Evolutionary conservation across 768 basidiomycete species (phyloP).

Genomic region (Leucosporidium yakuticum): DNA sequence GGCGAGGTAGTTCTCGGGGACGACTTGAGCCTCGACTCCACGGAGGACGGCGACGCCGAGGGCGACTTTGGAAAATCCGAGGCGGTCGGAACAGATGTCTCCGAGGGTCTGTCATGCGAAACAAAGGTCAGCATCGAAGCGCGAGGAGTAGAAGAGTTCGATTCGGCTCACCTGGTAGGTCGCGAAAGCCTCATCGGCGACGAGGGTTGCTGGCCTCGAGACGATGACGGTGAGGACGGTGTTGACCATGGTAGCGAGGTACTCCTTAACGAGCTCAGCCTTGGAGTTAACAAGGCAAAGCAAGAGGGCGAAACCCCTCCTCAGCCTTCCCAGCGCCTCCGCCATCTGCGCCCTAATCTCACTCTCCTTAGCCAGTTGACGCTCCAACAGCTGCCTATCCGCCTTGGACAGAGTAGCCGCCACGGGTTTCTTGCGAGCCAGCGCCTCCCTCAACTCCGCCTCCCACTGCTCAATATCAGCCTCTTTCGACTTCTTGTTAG

Average conservation of each 20-base stretch:
- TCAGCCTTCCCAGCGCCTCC: conserved; percentile 53
- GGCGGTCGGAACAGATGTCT: conserved; percentile 63
- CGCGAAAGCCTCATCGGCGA: conserved; percentile 59
- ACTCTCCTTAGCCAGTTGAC: conserved; percentile 74
- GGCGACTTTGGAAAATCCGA: conserved; percentile 64
- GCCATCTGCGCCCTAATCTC: conserved; percentile 59
- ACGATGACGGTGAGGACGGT: conserved; percentile 60
- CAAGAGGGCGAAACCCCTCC: conserved; percentile 66
- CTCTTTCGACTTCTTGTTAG: conserved; percentile 52
- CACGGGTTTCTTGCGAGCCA: conserved; percentile 66
- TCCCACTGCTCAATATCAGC: conserved; percentile 93
- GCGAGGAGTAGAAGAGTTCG: not conserved
- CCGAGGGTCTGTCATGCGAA: conserved; percentile 55
- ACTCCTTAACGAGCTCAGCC: conserved; percentile 53
- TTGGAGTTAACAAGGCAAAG: conserved; percentile 54
- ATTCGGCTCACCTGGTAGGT: conserved; percentile 64
- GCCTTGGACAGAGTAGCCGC: conserved; percentile 66
- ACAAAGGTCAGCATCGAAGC: not conserved
- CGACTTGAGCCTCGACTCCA: conserved; percentile 56
- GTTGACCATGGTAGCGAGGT: conserved; percentile 56
- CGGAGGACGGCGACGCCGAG: conserved; percentile 79
- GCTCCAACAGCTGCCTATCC: conserved; percentile 73
- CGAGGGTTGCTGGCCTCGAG: conserved; percentile 56
- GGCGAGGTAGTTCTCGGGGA: conserved; percentile 65
- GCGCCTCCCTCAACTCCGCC: conserved; percentile 75